Base-by-base conservation (phyloP, 768 basidiomycete species). In the Trichaptum fuscoviolaceum region DNA sequence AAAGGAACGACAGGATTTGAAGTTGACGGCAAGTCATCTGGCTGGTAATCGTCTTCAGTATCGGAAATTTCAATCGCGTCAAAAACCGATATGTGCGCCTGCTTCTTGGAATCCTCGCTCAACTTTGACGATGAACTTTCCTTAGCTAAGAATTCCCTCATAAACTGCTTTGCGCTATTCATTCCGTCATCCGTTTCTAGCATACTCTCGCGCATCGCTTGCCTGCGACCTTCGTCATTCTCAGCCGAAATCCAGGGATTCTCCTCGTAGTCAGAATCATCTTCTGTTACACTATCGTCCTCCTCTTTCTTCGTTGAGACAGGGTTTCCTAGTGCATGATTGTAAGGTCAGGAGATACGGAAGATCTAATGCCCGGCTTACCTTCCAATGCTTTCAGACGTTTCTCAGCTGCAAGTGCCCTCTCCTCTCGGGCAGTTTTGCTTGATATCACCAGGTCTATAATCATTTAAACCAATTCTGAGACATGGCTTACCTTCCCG, bases 381-480 rank as follows among this genome's bases (percentile, higher is more conserved):
- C 73, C 73, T 73, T 83, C 81, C 60, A 87, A 71, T 9, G 81
- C 79, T 62, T 75, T 76, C 15, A 91, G 63, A 35, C 93, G 82
- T 24, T 78, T 80, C 75, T 94, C 90, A 7, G 84, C 85, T n/a
- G 92, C 92, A 36, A 86, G 69, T 1, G 91, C 92, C 65, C 92
- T 83, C 73, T 92, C 90, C 69, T 92, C 91, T 67, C 92, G 79
- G 17, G 91, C 92, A 35, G 89, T 83, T 73, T 92, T 92, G 73
- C 92, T 95, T 71, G 26, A 24, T 17, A 62, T 60, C 34, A 62
- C 35, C 17, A 59, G 58, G 62, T 27, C 68, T 30, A 24, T 52
- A 64, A 57, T 59, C 36, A 23, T 27, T 60, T 10, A 27, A 12
- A 24, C 15, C 9, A 34, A 15, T n/a, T 42, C 59, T 60, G 23